These are phyloP conservation scores for Rhamnella rubrinervis DNA, from an alignment of 331 rosid species.

Conservation along the genomic window DNA sequence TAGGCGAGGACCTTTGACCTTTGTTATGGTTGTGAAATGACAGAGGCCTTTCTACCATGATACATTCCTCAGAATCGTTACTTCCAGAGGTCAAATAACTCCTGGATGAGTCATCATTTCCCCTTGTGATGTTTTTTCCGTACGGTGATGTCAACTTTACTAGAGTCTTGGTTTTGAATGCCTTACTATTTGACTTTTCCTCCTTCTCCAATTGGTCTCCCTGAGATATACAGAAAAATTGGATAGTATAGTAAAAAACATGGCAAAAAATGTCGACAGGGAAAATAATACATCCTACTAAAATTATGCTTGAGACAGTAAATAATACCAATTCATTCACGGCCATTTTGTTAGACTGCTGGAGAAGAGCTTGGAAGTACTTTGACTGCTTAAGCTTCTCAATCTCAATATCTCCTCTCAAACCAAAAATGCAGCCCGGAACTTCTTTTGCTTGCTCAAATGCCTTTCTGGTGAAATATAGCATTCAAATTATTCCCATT, in stretches of 20 bases:
- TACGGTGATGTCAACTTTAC: slow-evolving; percentile 46
- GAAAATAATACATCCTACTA: neutral
- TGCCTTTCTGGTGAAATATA: slow-evolving; percentile 51
- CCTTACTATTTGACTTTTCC: slow-evolving; percentile 34
- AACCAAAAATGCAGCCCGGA: slow-evolving; percentile 54
- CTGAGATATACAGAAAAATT: slow-evolving; percentile 28
- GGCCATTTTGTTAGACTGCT: slow-evolving; percentile 41
- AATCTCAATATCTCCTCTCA: slow-evolving; percentile 59
- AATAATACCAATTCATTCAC: slow-evolving; percentile 36
- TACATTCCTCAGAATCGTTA: slow-evolving; percentile 47
- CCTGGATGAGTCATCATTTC: slow-evolving; percentile 36
- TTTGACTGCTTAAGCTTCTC: slow-evolving; percentile 72
- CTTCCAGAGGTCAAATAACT: slow-evolving; percentile 38
- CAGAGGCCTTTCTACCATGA: slow-evolving; percentile 49
- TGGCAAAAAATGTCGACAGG: too few species aligned
- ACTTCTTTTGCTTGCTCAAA: slow-evolving; percentile 77
- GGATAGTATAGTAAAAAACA: neutral
- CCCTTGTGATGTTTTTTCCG: slow-evolving; percentile 39
- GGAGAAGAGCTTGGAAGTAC: slow-evolving; percentile 62
- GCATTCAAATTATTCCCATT: slow-evolving; percentile 11
- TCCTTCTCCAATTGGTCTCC: slow-evolving; percentile 45
- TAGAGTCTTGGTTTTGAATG: slow-evolving; percentile 45
- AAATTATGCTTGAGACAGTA: neutral
- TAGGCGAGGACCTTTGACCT: slow-evolving; percentile 37
- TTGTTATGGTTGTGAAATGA: slow-evolving; percentile 33